Evolutionary conservation across 495 filamentous ascomycete species (phyloP).

Genomic region (Neurospora cerealis): DNA sequence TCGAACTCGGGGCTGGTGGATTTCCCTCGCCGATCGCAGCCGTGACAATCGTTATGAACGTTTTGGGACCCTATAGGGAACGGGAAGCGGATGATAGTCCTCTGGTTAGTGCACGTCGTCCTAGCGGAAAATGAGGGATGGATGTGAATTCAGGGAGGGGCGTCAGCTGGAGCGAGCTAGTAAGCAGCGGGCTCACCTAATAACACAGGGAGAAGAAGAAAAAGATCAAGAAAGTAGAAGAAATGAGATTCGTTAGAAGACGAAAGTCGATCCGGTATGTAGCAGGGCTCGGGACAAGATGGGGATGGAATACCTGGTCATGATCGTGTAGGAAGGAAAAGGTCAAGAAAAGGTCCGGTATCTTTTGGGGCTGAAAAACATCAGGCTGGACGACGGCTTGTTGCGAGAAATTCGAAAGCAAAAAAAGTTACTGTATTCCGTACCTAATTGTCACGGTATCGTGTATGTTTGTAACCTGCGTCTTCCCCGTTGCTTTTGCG

Average conservation of each 20-base stretch:
- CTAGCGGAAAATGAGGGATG: neutral
- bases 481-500: neutral
- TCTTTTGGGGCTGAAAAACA: neutral
- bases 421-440: constrained; percentile 3
- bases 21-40: neutral
- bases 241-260: neutral
- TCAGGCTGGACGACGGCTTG: neutral
- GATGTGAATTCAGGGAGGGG: neutral
- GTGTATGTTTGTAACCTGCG: neutral
- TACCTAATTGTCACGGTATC: neutral
- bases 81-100: neutral
- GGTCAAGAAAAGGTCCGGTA: neutral
- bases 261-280: neutral
- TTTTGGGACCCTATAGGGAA: neutral
- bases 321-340: neutral
- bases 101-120: neutral
- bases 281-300: neutral
- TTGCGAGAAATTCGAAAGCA: constrained; percentile 1
- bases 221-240: neutral
- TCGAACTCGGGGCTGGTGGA: neutral
- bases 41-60: neutral
- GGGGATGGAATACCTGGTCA: neutral
- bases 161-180: neutral
- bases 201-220: neutral
- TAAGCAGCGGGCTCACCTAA: neutral